Evolutionary conservation across 2,329 filamentous ascomycete genomes (phyloP).

Genomic region (Fusarium neocosmosporiellum): DNA sequence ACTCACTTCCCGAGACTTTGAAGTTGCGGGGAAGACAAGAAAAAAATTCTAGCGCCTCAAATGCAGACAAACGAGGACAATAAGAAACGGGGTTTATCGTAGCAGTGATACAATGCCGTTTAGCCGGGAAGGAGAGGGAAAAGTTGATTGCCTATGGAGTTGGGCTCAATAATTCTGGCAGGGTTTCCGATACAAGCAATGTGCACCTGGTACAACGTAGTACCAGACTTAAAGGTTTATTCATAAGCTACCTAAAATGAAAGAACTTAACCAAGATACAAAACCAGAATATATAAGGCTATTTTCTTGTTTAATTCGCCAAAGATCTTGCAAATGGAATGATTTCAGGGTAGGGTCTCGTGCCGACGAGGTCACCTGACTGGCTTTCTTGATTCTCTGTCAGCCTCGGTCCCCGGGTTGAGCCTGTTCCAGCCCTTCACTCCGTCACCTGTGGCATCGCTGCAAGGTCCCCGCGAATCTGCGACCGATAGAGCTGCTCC

Average conservation of each 20-base stretch:
- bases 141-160: background rate
- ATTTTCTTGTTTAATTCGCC: background rate
- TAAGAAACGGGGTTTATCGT: background rate
- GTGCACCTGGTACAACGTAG: too few species aligned
- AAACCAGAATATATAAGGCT: background rate
- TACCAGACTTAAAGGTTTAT: too few species aligned
- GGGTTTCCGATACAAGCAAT: background rate
- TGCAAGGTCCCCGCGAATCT: too few species aligned
- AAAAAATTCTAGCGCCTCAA: background rate
- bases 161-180: background rate
- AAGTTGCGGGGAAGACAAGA: background rate
- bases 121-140: background rate
- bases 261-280: background rate
- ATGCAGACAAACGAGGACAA: background rate
- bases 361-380: background rate
- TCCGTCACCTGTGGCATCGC: background rate
- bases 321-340: background rate
- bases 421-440: background rate
- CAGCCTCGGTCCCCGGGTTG: background rate
- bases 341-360: background rate
- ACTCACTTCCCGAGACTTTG: background rate
- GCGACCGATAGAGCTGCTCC: too few species aligned
- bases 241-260: background rate
- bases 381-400: background rate
- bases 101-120: background rate